Base-by-base conservation (phyloP, 345 rosid genomes). In the Acer yangbiense region DNA sequence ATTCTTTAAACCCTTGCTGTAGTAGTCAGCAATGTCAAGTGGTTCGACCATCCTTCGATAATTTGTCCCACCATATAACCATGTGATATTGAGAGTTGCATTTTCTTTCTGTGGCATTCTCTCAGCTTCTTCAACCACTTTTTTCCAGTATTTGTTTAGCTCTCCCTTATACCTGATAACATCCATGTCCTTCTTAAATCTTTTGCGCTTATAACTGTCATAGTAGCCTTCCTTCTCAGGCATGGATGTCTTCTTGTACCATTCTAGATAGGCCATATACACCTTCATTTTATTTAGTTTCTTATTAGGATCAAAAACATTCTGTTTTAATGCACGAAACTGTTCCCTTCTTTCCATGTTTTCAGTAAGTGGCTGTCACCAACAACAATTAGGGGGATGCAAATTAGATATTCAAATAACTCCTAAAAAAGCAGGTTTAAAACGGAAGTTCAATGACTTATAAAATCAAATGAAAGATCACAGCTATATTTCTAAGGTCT, bases 41-140 rank as follows among this genome's bases (percentile, higher is more conserved):
- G 97, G 98, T 44, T 94, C 97, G 6, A 92, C 74, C 89, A 94
- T 76, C 71, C 96, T 89, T 69, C 92, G 76, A 68, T 89, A 94
- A 44, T 80, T 87, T 20, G 86, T 79, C 18, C 92, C 96, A 0
- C 82, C 80, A 52, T 63, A 86, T 4, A 91, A 83, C 91, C 81
- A 89, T 14, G 84, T 71, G 0, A 0, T 48, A 44, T 82, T 77
- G 23, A 88, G 77, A 3, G 23, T 7, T 2, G 81, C 79, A 5
- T 23, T 72, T 64, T 88, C 89, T 6, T 73, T 86, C 70, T 86
- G 88, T 61, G 94, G 96, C 79, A 77, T 89, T 76, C 71, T 83
- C 83, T 83, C 87, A 0, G 82, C 89, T 73, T 89, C 83, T 61
- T 81, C 87, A 65, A 89, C 92, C 81, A 81, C 5, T 1, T 71